Conservation (phyloP, 2,329 filamentous ascomycete species). For the Cordyceps cateniannulata region DNA sequence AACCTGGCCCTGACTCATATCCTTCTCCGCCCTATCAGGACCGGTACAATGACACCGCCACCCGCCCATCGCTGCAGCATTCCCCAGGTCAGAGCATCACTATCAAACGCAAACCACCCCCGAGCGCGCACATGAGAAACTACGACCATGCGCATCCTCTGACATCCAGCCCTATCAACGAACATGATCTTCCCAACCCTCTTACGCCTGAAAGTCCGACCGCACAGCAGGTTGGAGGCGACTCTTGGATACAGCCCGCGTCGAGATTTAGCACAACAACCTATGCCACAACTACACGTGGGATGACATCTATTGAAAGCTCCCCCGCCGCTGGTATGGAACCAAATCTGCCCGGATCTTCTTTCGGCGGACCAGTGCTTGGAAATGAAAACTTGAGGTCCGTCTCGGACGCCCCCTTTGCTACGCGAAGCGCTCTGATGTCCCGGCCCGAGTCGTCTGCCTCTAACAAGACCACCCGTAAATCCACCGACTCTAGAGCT, state of each 20-base stretch:
- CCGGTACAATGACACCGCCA: conserved; percentile 4
- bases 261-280: conserved; percentile 62
- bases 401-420: not conserved
- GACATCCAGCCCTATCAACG: conserved; percentile 30
- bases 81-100: conserved; percentile 25
- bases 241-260: conserved; percentile 43
- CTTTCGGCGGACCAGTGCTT: not conserved
- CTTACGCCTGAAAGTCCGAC: conserved; percentile 21
- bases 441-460: not conserved
- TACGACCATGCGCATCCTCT: conserved; percentile 26
- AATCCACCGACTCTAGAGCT: not conserved
- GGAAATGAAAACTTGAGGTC: not conserved
- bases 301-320: conserved; percentile 2
- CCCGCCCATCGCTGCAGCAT: conserved; percentile 16
- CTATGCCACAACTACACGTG: conserved; percentile 43
- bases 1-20: conserved; percentile 2
- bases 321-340: not conserved
- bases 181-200: conserved; percentile 22
- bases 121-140: conserved; percentile 20
- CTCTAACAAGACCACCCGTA: not conserved
- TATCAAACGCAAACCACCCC: conserved; percentile 41
- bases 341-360: not conserved
- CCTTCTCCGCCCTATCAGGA: conserved; percentile 27
- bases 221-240: conserved; percentile 16
- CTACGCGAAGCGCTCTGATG: not conserved